Conservation (phyloP, 2,329 filamentous ascomycete genomes). For the Trichoderma sp. region DNA sequence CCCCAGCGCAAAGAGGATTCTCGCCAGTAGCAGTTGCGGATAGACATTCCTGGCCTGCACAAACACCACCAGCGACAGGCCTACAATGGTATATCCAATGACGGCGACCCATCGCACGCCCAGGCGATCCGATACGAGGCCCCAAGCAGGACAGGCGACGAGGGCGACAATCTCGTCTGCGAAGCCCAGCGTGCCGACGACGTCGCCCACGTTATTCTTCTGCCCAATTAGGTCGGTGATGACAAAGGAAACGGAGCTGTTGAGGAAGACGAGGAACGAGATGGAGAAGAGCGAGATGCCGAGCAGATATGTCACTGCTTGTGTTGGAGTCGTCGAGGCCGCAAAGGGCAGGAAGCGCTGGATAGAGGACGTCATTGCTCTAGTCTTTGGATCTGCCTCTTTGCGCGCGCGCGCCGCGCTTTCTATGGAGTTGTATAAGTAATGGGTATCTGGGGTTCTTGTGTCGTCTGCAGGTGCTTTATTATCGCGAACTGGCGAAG, state of each 20-base stretch:
- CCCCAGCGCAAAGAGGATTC: constrained; percentile 84
- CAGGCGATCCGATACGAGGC: constrained; percentile 70
- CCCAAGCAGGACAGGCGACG: constrained; percentile 77
- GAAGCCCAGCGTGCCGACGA: constrained; percentile 81
- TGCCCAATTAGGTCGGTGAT: constrained; percentile 78
- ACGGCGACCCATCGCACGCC: constrained; percentile 72
- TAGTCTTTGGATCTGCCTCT: not conserved
- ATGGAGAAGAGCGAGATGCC: constrained; percentile 84
- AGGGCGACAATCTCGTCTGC: constrained; percentile 80
- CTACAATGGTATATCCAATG: constrained; percentile 78
- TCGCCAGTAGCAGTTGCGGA: constrained; percentile 78
- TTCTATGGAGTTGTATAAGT: not conserved
- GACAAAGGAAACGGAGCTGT: constrained; percentile 79
- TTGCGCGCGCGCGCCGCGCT: not conserved
- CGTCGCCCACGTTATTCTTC: constrained; percentile 69
- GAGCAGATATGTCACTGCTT: constrained; percentile 72
- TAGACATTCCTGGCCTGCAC: constrained; percentile 87
- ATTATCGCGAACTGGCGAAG: not conserved
- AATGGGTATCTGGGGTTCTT: not conserved
- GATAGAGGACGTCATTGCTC: constrained; percentile 31
- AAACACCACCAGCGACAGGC: constrained; percentile 70
- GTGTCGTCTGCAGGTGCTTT: not conserved
- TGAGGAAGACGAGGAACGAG: constrained; percentile 85
- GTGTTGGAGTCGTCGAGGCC: constrained; percentile 55
- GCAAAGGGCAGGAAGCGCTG: constrained; percentile 56